Base-by-base conservation (phyloP, 768 basidiomycete genomes). In the Trametes coccinea region DNA sequence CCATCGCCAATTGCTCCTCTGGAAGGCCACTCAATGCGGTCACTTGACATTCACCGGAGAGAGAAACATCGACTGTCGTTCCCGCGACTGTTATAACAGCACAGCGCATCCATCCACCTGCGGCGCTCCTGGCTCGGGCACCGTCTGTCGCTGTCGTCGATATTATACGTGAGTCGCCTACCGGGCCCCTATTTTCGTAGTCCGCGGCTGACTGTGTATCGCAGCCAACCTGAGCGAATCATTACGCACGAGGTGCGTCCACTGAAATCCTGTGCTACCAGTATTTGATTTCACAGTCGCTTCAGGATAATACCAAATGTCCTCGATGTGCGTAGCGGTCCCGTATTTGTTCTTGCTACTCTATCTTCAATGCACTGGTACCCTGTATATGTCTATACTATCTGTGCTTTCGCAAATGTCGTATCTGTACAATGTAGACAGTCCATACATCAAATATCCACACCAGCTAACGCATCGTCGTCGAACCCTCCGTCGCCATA, bases 1-100 rank as follows among this genome's bases (percentile, higher is more conserved):
- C 77, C 82, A 84, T 72, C 81, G 86, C 64, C 77, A 75, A 53
- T 81, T 89, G 68, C 77, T 74, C 65, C 82, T 88, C 72, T 73
- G 71, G 59, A 79, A 76, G 68, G 81, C 78, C 65, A 71, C 68
- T 34, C 72, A 43, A n/a, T 90, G 89, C 75, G 77, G 77, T n/a
- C 87, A 89, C 71, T 74, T 80, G 67, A 76, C 76, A 13, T 83
- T 80, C 68, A 75, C 70, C 60, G 70, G 72, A 57, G 77, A 84
- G 56, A 48, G 55, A 47, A n/a, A 74, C 69, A 53, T 81, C 74
- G 89, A 90, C 74, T 90, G 89, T 69, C 60, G 47, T n/a, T 67
- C 70, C 39, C 37, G 50, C 8, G 34, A 58, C 33, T 90, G 89
- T 72, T 69, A 61, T 56, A 61, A 79, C 66, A 87, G 86, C 71